Evolutionary conservation across 371 early-diverging fungal species (phyloP).

Genomic region (Chytridium lagenaria): DNA sequence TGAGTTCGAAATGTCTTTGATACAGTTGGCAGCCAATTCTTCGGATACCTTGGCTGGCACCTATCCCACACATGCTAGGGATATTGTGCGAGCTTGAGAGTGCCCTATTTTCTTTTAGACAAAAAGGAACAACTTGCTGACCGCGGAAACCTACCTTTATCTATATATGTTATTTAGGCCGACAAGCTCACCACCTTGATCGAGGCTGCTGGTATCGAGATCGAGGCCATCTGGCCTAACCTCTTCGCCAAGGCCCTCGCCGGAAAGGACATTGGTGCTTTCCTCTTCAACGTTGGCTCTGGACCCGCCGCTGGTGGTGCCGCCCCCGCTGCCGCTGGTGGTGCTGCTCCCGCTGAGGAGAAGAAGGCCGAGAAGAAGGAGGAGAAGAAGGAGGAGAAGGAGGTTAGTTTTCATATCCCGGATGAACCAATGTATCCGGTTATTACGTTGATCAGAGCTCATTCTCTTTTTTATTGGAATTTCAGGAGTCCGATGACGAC

Average conservation of each 20-base stretch:
- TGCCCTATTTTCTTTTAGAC: no score
- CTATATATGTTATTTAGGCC: no score
- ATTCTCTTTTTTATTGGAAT: neutral
- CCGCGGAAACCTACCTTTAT: no score
- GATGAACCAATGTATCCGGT: no score
- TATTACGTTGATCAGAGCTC: no score
- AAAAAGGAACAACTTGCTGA: no score
- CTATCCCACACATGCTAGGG: neutral
- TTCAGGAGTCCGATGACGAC: constrained; percentile 23
- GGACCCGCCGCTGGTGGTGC: constrained; percentile 38
- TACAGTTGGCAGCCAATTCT: neutral
- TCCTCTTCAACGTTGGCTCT: constrained; percentile 89
- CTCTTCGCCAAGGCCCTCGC: constrained; percentile 98
- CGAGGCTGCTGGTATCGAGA: constrained; percentile 90
- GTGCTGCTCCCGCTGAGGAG: constrained; percentile 70
- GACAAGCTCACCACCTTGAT: constrained; percentile 92
- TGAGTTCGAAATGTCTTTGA: constrained; percentile 56
- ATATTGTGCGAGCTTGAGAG: no score
- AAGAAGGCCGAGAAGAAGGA: constrained; percentile 62
- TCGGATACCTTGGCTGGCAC: neutral
- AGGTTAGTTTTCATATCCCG: constrained; percentile 55
- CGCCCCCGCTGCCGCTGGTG: constrained; percentile 48
- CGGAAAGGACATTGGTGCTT: constrained; percentile 89
- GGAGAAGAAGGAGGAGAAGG: constrained; percentile 78
- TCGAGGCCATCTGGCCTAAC: constrained; percentile 95